Evolutionary conservation across 352 stramenopile genomes (phyloP), one percentile per base, ranked within the genome.

Genomic region (Pythium inflatum): DNA sequence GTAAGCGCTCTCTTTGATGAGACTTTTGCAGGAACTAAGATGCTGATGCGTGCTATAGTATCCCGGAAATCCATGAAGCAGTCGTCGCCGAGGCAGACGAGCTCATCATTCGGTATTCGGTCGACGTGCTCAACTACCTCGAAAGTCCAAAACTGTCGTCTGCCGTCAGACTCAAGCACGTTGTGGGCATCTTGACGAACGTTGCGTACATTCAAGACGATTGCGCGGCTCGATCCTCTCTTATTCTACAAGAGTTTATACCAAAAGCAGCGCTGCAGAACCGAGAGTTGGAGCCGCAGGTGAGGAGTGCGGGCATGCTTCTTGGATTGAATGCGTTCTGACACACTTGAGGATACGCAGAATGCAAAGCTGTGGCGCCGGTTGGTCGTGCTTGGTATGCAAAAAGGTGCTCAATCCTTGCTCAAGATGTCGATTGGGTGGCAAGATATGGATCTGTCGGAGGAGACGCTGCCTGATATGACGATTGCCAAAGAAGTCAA

Each of bases 341-440:
- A n/a, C n/a, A n/a, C n/a, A n/a, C n/a, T n/a, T n/a, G n/a, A n/a
- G n/a, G n/a, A n/a, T n/a, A 58, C 6, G 13, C 48, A 92, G 85
- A 88, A 83, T 66, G 67, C 76, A 22, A 68, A 58, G 62, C 51
- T 88, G 6, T 91, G 82, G 85, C 71, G 80, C 27, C 75, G 78
- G 22, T 55, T 91, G 3, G 73, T 90, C 2, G 63, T 73, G 8
- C 54, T 84, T 13, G 82, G 77, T 2, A 78, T 89, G 48, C 83
- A 91, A 45, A 80, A 83, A 58, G 86, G 71, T 24, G 82, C 82
- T 0, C 82, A 92, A 43, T 87, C 85, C 2, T 57, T 92, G 12
- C 69, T 93, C 65, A 84, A 85, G 24, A 89, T 91, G 83, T 89
- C 81, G 5, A 84, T 93, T 53, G 72, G 54, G 11, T 93, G 82